Evolutionary conservation across 2,329 filamentous ascomycete genomes (phyloP), one percentile per base, ranked within the genome.

Genomic region (Arthrobotrys musiformis): DNA sequence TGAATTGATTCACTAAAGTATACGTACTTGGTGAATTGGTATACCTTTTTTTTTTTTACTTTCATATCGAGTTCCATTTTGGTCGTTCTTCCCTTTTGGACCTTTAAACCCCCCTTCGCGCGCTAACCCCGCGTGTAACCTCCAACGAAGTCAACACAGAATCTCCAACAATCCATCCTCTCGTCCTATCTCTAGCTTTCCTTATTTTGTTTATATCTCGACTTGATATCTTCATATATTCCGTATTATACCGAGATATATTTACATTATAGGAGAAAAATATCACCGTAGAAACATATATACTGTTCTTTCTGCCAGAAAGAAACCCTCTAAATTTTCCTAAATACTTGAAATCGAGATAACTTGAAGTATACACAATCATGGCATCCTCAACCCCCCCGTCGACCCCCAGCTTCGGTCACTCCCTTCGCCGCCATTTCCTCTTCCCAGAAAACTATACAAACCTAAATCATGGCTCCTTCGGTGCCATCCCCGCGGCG

Each of bases 401-500:
- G 28, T 9, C 17, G 5, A 26, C 56, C n/a, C 70, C 61, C n/a
- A 56, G 17, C 11, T 78, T 78, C 46, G 74, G 74, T 33, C 67
- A 68, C 17, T 30, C 42, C 22, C 66, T 78, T 54, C 66, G 66
- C 67, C 50, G 37, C 6, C 46, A 78, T 3, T 78, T 78, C 19
- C 74, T 70, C 35, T 78, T 78, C 67, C 74, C 74, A 7, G 67
- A 72, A 48, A 66, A 66, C 58, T 76, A 46, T 24, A 64, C 42
- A 61, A 76, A 76, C 33, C 64, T 76, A 5, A 78, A 78, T 35
- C 74, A 78, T 42, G 91, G 93, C 58, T 96, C 93, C 0, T 97
- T 92, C 82, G 94, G 94, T 35, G 90, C 90, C 1, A 90, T 90
- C 80, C 93, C 94, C 2, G 85, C 84, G 8, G 82, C 84, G 19